Evolutionary conservation across 2,329 filamentous ascomycete species (phyloP), one percentile per base, ranked within the genome.

Genomic region (Calonectria fujianensis): DNA sequence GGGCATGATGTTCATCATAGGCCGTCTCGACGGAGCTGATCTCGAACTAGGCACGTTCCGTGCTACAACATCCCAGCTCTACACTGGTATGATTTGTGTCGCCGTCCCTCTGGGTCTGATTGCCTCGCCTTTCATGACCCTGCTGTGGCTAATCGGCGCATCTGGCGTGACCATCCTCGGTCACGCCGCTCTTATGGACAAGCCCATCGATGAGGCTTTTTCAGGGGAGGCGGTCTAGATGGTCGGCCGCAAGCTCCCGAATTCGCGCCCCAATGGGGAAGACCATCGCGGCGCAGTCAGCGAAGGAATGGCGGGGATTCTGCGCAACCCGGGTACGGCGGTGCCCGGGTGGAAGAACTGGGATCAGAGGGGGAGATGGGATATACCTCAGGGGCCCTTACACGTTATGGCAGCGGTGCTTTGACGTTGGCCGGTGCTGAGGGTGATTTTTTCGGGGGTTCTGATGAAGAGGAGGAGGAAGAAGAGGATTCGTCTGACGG

Each of bases 161-260:
- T 96, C 94, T 81, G 96, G 95, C 85, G 95, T 98, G 85, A 95
- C 93, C 85, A 97, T 98, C 80, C 89, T 98, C 80, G 97, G 97
- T 87, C 97, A 99, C 88, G 97, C 97, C 81, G 91, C 96, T 77
- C 92, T 98, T 85, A 93, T 98, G 94, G 96, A 98, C 86, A 98
- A 98, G 92, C 96, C 96, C 74, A 98, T 98, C 90, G 97, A 98
- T 93, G 96, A 97, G 96, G 96, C 96, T 98, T 99, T 99, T 98
- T 98, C 96, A 91, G 97, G 97, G 96, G 97, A 99, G 96, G 96
- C 97, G 96, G 97, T 99, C 94, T 99, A 98, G 93, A 91, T 97
- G 96, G 96, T 98, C 97, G 96, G 95, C 96, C 96, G 97, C 97
- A 94, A 97, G 94, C 96, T 98, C 96, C 96, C 91, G 90, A 93